phyloP scores from a whole-genome alignment of 345 rosid genomes.

The Citrus hindsii region DNA sequence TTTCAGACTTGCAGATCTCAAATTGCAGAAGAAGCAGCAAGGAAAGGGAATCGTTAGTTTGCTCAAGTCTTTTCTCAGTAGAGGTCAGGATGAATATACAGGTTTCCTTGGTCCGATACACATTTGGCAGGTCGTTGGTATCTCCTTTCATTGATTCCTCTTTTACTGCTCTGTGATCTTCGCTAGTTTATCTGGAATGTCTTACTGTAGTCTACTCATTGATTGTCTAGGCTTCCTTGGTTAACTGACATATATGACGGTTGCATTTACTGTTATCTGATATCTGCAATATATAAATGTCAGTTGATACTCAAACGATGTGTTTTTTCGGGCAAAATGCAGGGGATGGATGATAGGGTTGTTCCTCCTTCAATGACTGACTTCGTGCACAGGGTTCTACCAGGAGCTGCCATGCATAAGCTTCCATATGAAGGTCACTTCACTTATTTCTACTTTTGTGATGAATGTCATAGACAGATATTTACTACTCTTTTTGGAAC shows the following conservation, averaged over 20 bases:
- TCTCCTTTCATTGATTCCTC: neutral
- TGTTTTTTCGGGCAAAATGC: neutral
- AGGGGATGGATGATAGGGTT: conserved; percentile 73
- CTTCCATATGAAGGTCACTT: conserved; percentile 73
- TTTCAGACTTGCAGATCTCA: conserved; percentile 60
- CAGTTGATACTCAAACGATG: neutral
- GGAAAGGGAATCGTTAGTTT: conserved; percentile 43
- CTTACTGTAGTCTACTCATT: neutral
- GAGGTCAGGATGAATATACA: conserved; percentile 41
- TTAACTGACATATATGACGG: neutral
- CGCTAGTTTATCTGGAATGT: neutral
- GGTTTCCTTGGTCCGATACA: conserved; percentile 75
- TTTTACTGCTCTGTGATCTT: neutral
- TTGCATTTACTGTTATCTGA: neutral
- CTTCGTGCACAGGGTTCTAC: conserved; percentile 62
- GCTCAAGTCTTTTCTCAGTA: conserved; percentile 33
- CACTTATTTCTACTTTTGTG: conserved; percentile 57
- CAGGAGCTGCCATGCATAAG: conserved; percentile 68
- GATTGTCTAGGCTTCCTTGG: neutral
- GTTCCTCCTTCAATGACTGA: conserved; percentile 72
- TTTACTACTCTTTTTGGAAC: conserved; percentile 61
- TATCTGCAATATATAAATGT: neutral
- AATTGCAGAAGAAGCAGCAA: conserved; percentile 43
- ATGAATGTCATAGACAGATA: conserved; percentile 73
- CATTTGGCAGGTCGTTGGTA: conserved; percentile 63